A percentile compares a stretch with the other conserved stretches of the same genome.
Evolutionary conservation across 2,329 filamentous ascomycete species (phyloP).

Genomic region (Fusarium devonianum): DNA sequence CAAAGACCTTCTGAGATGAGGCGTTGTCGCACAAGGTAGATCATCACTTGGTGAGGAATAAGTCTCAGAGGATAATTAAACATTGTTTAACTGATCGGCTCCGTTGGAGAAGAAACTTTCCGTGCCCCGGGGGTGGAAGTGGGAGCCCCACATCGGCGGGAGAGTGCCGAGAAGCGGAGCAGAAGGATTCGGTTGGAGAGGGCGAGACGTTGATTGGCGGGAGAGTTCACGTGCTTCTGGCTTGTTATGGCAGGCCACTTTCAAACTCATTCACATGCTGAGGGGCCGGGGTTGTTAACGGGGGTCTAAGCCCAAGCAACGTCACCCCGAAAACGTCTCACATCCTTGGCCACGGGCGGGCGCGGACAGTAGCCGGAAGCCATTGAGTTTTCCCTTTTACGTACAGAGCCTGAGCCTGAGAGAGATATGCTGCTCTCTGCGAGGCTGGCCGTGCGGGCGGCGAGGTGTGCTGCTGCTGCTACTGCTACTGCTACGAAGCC

Average conservation of each 20-base stretch:
- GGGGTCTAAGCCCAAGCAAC: constrained; percentile 4
- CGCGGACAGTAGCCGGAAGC: too few relatives aligned
- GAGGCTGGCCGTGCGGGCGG: constrained; percentile 25
- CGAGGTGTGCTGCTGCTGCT: constrained; percentile 14
- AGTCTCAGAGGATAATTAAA: too few relatives aligned
- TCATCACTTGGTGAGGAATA: too few relatives aligned
- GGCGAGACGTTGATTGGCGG: neutral
- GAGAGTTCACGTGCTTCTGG: neutral
- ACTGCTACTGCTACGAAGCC: constrained; percentile 11
- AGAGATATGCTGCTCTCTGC: constrained; percentile 23
- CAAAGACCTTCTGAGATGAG: too few relatives aligned
- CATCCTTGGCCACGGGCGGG: too few relatives aligned
- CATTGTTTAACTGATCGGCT: too few relatives aligned
- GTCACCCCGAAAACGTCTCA: too few relatives aligned
- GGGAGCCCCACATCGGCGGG: constrained; percentile 1
- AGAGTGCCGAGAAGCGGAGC: constrained; percentile 3
- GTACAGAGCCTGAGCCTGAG: neutral
- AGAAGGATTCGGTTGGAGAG: neutral
- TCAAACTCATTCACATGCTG: constrained; percentile 14
- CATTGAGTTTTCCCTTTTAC: neutral
- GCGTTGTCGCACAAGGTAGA: too few relatives aligned
- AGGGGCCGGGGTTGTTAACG: constrained; percentile 16
- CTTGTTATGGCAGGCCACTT: too few relatives aligned
- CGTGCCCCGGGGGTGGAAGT: neutral
- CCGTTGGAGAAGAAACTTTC: constrained; percentile 1